Evolutionary conservation across 768 basidiomycete genomes (phyloP).

Genomic region (Serpula lacrymans): DNA sequence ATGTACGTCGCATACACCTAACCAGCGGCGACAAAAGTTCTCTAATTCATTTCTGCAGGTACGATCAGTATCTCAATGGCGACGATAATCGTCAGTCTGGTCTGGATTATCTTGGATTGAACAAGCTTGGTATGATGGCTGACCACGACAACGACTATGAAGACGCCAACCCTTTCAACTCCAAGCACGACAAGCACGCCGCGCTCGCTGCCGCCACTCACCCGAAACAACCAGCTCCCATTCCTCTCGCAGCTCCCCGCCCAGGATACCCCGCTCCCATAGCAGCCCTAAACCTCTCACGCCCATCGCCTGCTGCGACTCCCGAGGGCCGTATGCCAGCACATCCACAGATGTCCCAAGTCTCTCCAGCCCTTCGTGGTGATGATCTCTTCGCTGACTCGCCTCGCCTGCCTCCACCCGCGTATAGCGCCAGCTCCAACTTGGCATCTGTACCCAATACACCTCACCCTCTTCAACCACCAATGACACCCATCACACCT

Average conservation of each 20-base stretch:
- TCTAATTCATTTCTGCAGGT: conserved; percentile 36
- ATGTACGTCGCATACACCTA: conserved; percentile 46
- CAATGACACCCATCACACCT: conserved; percentile 75
- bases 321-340: conserved; percentile 20
- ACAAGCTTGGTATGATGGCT: conserved; percentile 43
- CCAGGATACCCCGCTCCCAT: conserved; percentile 75
- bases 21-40: conserved; percentile 8
- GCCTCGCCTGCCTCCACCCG: conserved; percentile 28
- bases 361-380: conserved; percentile 21
- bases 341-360: conserved; percentile 27
- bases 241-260: conserved; percentile 62
- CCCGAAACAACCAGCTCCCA: conserved; percentile 26
- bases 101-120: conserved; percentile 49
- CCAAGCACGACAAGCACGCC: conserved; percentile 29
- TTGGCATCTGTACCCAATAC: conserved; percentile 41
- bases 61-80: conserved; percentile 54
- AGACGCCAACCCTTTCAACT: conserved; percentile 15
- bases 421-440: conserved; percentile 26
- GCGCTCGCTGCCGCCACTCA: conserved; percentile 28
- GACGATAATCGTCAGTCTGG: conserved; percentile 47
- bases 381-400: conserved; percentile 15
- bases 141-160: conserved; percentile 41
- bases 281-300: conserved; percentile 57
- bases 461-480: conserved; percentile 74
- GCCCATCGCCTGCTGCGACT: conserved; percentile 40